Evolutionary conservation across 2,329 filamentous ascomycete species (phyloP), one percentile per base, ranked within the genome.

Genomic region (Apiospora koreana): DNA sequence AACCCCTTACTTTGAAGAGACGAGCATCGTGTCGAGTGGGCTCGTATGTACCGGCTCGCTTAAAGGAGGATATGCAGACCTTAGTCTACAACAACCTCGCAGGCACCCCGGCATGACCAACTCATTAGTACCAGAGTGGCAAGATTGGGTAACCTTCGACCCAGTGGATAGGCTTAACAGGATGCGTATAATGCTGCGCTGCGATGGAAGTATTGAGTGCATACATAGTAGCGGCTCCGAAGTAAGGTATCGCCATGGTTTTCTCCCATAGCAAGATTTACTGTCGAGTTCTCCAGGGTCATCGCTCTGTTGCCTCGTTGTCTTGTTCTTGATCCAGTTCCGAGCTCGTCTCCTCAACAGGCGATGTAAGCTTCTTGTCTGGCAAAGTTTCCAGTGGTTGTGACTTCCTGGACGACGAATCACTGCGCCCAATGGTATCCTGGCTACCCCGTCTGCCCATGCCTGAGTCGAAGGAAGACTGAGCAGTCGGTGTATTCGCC

Each of bases 401-500:
- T 5, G 77, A 77, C 21, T 75, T 74, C 54, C 79, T 75, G 23
- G 72, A 73, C 25, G 72, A 73, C 1, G 79, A 77, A 58, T 85
- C 83, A 69, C 75, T 79, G 68, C 82, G 84, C 71, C 80, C 82
- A 9, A 54, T 58, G 31, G 76, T 77, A 72, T 88, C 86, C 68
- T 86, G 83, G 71, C 87, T 89, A 7, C 83, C 84, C 35, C 85
- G 83, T 58, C 85, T 80, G 73, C 84, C 78, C 43, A 84, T 72
- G 1, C 82, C 84, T 0, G 81, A 76, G 62, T 89, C 88, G 66
- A 86, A 84, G 65, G 86, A 84, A 70, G 86, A 85, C 25, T 85
- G 80, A 31, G 86, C 80, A 0, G 88, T 91, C 16, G 89, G 89
- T 0, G 89, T 91, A 75, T 90, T 91, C 10, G 88, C 86, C 76